Evolutionary conservation across 768 basidiomycete genomes (phyloP).

Genomic region (Suillus alpinus): DNA sequence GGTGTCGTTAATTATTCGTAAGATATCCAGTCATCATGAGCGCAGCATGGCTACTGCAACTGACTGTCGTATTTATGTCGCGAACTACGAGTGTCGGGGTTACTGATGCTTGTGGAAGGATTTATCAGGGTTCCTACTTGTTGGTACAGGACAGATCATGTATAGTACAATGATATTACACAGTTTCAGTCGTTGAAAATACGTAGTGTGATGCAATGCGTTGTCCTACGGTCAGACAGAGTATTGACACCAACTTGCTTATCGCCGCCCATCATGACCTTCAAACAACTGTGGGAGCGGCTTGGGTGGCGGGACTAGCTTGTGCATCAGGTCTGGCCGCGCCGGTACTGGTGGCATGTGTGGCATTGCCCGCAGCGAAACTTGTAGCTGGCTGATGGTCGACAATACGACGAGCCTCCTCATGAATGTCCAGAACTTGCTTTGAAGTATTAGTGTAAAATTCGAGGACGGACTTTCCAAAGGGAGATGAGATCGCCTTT

Average conservation of each 20-base stretch:
- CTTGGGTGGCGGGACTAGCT: slow-evolving; percentile 12
- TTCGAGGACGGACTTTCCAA: slow-evolving; percentile 68
- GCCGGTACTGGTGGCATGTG: not conserved
- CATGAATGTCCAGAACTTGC: slow-evolving; percentile 88
- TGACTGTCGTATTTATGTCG: not conserved
- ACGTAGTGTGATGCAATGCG: not conserved
- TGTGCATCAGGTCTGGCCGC: slow-evolving; percentile 6
- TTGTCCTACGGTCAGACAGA: not conserved
- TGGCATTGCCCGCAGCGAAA: slow-evolving; percentile 7
- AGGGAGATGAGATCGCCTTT: slow-evolving; percentile 69
- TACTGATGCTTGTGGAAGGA: not conserved
- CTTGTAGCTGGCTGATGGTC: slow-evolving; percentile 30
- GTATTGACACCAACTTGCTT: not conserved
- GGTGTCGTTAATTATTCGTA: not conserved
- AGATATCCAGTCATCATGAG: not conserved
- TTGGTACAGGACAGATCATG: not conserved
- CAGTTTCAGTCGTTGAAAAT: not conserved
- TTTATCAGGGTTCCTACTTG: not conserved
- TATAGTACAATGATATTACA: not conserved
- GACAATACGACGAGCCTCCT: slow-evolving; percentile 85
- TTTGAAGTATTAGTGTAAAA: slow-evolving; percentile 92
- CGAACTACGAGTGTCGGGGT: not conserved
- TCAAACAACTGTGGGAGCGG: not conserved
- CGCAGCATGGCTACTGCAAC: not conserved
- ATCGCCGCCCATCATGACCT: not conserved